Evolutionary conservation across 2,329 filamentous ascomycete species (phyloP), one percentile per base, ranked within the genome.

Genomic region (Elsinoe perseae): DNA sequence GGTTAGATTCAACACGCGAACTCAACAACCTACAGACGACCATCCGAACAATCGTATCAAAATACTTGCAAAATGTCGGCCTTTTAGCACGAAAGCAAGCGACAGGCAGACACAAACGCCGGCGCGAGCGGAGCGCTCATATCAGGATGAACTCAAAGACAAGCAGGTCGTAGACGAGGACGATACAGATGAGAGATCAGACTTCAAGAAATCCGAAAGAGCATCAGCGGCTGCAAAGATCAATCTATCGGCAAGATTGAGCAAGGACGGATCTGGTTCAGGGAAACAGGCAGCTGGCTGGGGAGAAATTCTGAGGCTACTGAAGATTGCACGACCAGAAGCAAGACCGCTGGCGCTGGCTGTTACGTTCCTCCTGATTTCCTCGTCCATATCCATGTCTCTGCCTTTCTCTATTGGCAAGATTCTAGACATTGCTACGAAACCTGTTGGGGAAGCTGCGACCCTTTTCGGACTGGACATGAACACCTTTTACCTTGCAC

Each of bases 381-480:
- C 92, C 14, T 97, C 92, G 3, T 81, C 84, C 53, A 90, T 98
- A 63, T 95, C 91, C 57, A 95, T 98, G 87, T 91, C 89, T 1
- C 88, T 98, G 58, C 93, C 93, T 1, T 95, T 96, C 68, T 95
- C 91, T 0, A 95, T 98, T 62, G 93, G 93, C 57, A 92, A 91
- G 68, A 95, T 98, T 60, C 77, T 98, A 69, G 93, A 98, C 72
- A 82, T 93, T 54, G 89, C 92, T 7, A 95, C 90, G 8, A 86
- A 90, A 65, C 78, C 81, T 38, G 25, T 18, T 14, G 76, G 77
- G 18, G 83, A 69, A 23, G 66, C 86, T 54, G 86, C 75, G 32
- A 81, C 82, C 56, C 77, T 97, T 10, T 93, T 97, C 68, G 93
- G 93, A 18, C 73, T 97, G 59, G 87, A 86, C 42, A 77, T 95